Evolutionary conservation across 495 filamentous ascomycete genomes (phyloP).

Genomic region (Hyaloscypha bicolor): DNA sequence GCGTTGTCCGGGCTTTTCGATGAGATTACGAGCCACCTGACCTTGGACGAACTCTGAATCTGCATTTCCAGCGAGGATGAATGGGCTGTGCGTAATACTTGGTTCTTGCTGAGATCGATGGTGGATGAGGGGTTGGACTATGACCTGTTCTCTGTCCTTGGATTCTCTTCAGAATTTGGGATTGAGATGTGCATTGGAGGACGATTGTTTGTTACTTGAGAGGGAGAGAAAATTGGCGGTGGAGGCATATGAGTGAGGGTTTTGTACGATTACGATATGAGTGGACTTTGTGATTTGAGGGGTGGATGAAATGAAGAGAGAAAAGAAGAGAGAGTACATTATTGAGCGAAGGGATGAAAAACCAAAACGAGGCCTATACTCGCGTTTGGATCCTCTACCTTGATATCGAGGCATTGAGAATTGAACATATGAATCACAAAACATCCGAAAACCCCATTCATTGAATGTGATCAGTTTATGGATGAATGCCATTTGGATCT

Average conservation of each 20-base stretch:
- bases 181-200: too few relatives aligned
- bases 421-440: too few relatives aligned
- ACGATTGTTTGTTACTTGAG: background rate
- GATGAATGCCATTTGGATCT: too few relatives aligned
- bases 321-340: too few relatives aligned
- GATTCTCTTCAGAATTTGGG: background rate
- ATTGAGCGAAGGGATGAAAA: background rate
- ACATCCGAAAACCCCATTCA: too few relatives aligned
- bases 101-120: background rate
- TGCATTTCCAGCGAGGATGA: background rate
- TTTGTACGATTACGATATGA: constrained; percentile 14
- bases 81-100: background rate
- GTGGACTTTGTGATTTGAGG: too few relatives aligned
- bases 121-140: background rate
- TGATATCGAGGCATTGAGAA: too few relatives aligned
- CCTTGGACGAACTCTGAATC: too few relatives aligned
- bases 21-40: background rate
- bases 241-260: background rate
- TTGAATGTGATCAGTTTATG: too few relatives aligned
- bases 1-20: background rate
- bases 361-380: too few relatives aligned
- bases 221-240: too few relatives aligned
- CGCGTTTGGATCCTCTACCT: too few relatives aligned
- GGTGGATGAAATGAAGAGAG: background rate
- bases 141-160: background rate